A percentile compares a stretch with the other conserved stretches of the same genome.
phyloP scores from a whole-genome alignment of 2,329 filamentous ascomycete genomes.

The Pseudocercospora fijiensis region DNA sequence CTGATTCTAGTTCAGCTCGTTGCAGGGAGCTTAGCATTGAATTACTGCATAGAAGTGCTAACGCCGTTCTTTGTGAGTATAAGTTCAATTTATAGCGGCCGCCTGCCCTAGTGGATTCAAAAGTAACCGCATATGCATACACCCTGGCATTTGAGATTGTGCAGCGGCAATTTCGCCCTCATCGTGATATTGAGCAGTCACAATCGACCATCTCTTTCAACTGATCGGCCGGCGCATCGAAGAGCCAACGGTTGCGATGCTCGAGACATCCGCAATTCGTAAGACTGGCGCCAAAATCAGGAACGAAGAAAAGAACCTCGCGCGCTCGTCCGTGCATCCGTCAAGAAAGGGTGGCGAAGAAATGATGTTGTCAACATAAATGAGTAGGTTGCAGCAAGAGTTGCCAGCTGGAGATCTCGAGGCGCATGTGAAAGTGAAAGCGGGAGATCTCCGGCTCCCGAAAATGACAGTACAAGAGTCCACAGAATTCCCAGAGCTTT shows the following conservation, averaged over 20 bases:
- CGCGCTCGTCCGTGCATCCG: no score
- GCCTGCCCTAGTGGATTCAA: not conserved
- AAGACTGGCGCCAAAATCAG: no score
- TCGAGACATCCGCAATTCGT: not conserved
- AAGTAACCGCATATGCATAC: not conserved
- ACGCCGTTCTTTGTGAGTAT: not conserved
- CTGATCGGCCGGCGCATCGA: not conserved
- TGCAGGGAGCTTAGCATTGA: not conserved
- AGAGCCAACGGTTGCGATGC: not conserved
- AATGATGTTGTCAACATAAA: not conserved
- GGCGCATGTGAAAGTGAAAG: not conserved
- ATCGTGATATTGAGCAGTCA: not conserved
- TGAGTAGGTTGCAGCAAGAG: not conserved
- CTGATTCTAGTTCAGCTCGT: not conserved
- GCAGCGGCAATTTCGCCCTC: not conserved
- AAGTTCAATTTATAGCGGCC: not conserved
- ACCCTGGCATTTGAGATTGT: not conserved
- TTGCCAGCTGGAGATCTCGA: not conserved
- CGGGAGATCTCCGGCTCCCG: not conserved
- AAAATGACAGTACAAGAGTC: not conserved
- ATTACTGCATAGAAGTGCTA: not conserved
- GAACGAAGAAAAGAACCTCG: no score
- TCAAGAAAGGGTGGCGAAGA: no score
- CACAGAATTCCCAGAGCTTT: not conserved
- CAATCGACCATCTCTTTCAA: not conserved